Conservation (phyloP, 2,329 filamentous ascomycete species). For the Elsinoe arachidis region DNA sequence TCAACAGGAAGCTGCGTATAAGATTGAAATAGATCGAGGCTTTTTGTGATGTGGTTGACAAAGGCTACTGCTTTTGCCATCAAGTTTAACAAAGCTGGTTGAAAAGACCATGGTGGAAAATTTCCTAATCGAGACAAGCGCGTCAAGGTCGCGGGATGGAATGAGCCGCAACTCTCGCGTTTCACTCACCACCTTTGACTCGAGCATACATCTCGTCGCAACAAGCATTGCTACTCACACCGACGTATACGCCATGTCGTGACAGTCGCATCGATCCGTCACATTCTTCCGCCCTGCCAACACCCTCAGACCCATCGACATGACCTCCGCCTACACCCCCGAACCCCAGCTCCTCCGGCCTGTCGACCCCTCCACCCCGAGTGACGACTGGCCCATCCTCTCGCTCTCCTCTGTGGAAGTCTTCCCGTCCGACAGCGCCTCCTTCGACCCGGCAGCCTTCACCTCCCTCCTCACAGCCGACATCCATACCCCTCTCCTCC, state of each 20-base stretch:
- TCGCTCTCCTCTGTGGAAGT: constrained; percentile 53
- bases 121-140: background rate
- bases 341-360: constrained; percentile 34
- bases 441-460: constrained; percentile 33
- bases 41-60: background rate
- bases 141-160: background rate
- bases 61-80: constrained; percentile 15
- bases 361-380: constrained; percentile 33
- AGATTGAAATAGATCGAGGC: too few species aligned
- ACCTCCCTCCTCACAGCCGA: constrained; percentile 55
- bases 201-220: background rate
- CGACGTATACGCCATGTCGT: background rate
- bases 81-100: constrained; percentile 1
- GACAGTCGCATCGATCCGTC: background rate
- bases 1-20: background rate
- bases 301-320: constrained; percentile 24
- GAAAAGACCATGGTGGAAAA: constrained; percentile 3
- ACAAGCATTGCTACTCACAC: background rate
- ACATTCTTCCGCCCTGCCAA: background rate
- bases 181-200: background rate
- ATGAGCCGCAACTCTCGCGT: background rate
- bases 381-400: constrained; percentile 51
- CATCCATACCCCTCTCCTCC: constrained; percentile 50
- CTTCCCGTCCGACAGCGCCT: constrained; percentile 32
- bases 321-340: constrained; percentile 17